Evolutionary conservation across 208 protist species (phyloP).

Genomic region (Strigomonas culicis): DNA sequence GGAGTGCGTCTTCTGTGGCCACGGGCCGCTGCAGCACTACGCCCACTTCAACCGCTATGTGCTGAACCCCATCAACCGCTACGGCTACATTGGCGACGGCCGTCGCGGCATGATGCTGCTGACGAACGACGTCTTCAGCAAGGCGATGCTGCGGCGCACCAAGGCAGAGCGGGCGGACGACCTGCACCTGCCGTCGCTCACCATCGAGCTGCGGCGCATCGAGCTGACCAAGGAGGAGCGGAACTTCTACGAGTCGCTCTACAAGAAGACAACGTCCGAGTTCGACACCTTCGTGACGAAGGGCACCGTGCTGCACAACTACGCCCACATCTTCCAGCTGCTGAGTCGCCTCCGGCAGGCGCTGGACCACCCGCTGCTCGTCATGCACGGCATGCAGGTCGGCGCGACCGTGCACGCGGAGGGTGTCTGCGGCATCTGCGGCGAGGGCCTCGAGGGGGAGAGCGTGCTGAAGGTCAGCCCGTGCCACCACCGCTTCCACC

Average conservation of each 20-base stretch:
- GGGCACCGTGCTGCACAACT: conserved; percentile 92
- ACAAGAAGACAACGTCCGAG: conserved; percentile 86
- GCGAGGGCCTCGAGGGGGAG: conserved; percentile 55
- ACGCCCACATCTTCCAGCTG: conserved; percentile 94
- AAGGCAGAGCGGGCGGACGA: conserved; percentile 84
- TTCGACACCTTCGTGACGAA: conserved; percentile 91
- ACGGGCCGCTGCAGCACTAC: conserved; percentile 91
- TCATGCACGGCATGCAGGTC: conserved; percentile 71
- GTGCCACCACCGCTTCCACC: conserved; percentile 84
- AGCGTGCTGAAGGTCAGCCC: conserved; percentile 55
- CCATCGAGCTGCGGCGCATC: conserved; percentile 48
- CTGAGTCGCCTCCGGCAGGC: conserved; percentile 90
- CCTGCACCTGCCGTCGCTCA: conserved; percentile 72
- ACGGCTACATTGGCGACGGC: conserved; percentile 92
- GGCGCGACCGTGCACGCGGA: conserved; percentile 52
- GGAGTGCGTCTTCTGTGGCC: conserved; percentile 88
- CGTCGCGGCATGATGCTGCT: conserved; percentile 83
- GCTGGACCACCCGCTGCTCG: conserved; percentile 88
- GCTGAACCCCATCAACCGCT: conserved; percentile 93
- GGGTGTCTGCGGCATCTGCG: conserved; percentile 82
- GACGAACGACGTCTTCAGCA: conserved; percentile 84
- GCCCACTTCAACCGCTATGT: conserved; percentile 92
- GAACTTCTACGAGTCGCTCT: conserved; percentile 91
- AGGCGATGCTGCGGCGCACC: conserved; percentile 89
- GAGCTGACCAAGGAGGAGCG: conserved; percentile 73